Evolutionary conservation across 345 rosid genomes (phyloP).

Genomic region (Trapa bicornis): DNA sequence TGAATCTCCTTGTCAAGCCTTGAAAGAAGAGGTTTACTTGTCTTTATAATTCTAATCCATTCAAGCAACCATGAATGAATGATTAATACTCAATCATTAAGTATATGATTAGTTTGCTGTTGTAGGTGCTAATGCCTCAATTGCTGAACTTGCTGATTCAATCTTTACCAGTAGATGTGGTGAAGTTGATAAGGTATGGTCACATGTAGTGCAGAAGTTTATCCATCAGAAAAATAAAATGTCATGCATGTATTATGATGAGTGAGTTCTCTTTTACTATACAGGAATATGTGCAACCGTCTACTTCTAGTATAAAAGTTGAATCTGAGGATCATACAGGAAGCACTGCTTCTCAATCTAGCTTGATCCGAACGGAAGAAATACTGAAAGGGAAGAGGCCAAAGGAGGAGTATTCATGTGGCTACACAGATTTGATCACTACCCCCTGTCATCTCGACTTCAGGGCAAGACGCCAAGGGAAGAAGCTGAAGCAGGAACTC

Average conservation of each 20-base stretch:
- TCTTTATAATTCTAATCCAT: neutral
- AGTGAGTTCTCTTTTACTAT: neutral
- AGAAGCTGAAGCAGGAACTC: slow-evolving; percentile 47
- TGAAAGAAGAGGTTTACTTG: neutral
- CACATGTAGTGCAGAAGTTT: neutral
- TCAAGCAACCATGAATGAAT: neutral
- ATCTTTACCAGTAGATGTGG: slow-evolving; percentile 47
- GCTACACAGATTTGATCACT: slow-evolving; percentile 16
- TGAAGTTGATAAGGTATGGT: slow-evolving; percentile 11
- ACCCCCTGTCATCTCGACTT: slow-evolving; percentile 8
- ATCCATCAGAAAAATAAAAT: no score
- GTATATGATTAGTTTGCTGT: neutral
- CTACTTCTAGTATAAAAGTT: slow-evolving; percentile 6
- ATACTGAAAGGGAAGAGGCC: slow-evolving; percentile 49
- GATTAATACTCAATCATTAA: neutral
- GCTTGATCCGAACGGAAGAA: slow-evolving; percentile 19
- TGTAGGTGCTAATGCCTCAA: slow-evolving; percentile 57
- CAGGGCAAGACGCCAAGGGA: slow-evolving; percentile 32
- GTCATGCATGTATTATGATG: neutral
- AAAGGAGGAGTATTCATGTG: slow-evolving; percentile 39
- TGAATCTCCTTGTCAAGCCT: no score
- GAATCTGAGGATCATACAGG: slow-evolving; percentile 31
- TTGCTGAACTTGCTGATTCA: slow-evolving; percentile 57
- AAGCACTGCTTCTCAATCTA: slow-evolving; percentile 6
- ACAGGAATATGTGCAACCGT: neutral